Percentiles rank a stretch among this genome's conserved stretches.
Conservation (phyloP, 345 rosid species). For the Syzygium oleosum region DNA sequence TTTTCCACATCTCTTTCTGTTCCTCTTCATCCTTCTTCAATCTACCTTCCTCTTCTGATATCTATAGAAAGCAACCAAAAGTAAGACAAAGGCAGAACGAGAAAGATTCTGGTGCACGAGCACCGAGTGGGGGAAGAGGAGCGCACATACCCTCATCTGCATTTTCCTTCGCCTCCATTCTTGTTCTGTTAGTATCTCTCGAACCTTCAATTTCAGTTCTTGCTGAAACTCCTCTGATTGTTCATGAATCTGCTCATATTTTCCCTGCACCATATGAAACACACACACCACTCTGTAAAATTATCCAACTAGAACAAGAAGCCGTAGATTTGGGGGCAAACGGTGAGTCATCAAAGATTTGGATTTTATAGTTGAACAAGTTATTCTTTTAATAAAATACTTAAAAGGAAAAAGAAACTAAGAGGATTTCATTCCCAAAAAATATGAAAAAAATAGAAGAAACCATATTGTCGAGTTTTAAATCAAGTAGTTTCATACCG, state of each 20-base stretch:
- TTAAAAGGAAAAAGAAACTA: not conserved
- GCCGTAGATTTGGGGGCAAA: not conserved
- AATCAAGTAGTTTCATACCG: not conserved
- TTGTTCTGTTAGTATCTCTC: conserved; percentile 89
- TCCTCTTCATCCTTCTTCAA: conserved; percentile 97
- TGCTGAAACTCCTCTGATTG: conserved; percentile 65
- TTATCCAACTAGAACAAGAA: not conserved
- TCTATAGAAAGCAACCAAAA: conserved; percentile 32
- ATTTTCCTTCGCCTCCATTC: conserved; percentile 98
- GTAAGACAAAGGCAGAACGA: not conserved
- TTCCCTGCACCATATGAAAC: conserved; percentile 45
- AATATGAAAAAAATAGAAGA: not conserved
- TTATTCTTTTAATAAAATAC: not conserved
- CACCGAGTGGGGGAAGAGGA: not conserved
- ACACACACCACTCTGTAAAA: not conserved
- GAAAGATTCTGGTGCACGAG: not conserved
- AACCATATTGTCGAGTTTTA: not conserved
- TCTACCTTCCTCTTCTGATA: conserved; percentile 98
- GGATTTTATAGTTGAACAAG: not conserved
- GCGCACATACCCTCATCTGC: conserved; percentile 76
- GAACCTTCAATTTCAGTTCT: conserved; percentile 79
- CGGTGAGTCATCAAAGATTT: not conserved
- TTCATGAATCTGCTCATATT: conserved; percentile 72
- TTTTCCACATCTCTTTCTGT: conserved; percentile 92
- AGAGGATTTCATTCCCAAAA: not conserved